These are phyloP conservation scores for Striga asiatica DNA, from an alignment of 257 asterid genomes.

Conservation along the genomic window DNA sequence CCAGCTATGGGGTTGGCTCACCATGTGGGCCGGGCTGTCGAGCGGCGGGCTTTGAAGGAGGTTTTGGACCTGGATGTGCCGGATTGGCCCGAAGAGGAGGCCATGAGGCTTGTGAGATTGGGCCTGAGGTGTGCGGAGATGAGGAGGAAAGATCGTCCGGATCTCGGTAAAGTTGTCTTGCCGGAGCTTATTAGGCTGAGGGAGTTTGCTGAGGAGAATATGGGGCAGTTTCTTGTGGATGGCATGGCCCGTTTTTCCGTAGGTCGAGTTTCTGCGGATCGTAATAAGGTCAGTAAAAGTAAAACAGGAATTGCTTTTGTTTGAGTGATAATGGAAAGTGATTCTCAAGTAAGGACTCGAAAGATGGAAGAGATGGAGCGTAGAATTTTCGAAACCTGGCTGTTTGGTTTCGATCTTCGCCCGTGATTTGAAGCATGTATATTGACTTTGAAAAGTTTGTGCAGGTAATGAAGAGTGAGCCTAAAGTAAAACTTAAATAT, in stretches of 20 bases:
- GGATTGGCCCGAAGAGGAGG: slow-evolving; percentile 75
- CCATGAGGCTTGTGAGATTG: slow-evolving; percentile 42
- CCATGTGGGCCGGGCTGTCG: slow-evolving; percentile 32
- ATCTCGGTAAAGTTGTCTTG: slow-evolving; percentile 48
- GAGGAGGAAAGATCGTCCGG: slow-evolving; percentile 79
- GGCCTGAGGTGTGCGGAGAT: slow-evolving; percentile 67
- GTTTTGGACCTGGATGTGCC: slow-evolving; percentile 46
- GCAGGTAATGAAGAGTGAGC: slow-evolving; percentile 23
- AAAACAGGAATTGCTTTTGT: too few relatives aligned
- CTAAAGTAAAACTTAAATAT: slow-evolving; percentile 3
- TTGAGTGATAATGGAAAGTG: too few relatives aligned
- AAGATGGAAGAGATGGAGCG: too few relatives aligned
- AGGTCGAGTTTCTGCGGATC: slow-evolving; percentile 8
- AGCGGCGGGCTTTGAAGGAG: slow-evolving; percentile 37
- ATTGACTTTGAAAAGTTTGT: not conserved
- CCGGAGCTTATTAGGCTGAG: slow-evolving; percentile 54
- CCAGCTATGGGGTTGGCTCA: slow-evolving; percentile 80
- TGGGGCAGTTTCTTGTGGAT: slow-evolving; percentile 24
- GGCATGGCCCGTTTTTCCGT: not conserved
- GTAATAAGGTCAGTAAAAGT: not conserved
- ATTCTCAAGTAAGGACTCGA: too few relatives aligned
- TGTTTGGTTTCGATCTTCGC: too few relatives aligned
- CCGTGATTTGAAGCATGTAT: too few relatives aligned
- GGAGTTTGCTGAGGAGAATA: slow-evolving; percentile 38
- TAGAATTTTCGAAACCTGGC: too few relatives aligned